Conservation (phyloP, 495 filamentous ascomycete genomes). For the Patellaria atrata region DNA sequence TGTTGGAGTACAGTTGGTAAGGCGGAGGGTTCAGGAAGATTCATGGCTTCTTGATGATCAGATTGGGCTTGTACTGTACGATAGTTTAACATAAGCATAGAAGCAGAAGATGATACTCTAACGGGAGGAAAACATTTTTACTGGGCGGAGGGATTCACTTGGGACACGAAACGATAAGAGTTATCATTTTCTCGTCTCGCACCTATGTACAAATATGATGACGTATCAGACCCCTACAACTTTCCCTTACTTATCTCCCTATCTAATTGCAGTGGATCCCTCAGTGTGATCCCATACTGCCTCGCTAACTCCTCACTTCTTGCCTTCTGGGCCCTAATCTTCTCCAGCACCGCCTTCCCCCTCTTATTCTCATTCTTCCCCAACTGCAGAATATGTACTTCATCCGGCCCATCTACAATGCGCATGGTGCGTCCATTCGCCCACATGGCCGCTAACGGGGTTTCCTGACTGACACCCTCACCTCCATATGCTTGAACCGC, state of each 20-base stretch:
- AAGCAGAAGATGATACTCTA: too few relatives aligned
- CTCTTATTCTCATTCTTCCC: slow-evolving; percentile 32
- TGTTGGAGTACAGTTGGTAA: too few relatives aligned
- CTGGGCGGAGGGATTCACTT: too few relatives aligned
- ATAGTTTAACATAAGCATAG: too few relatives aligned
- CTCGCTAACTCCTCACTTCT: slow-evolving; percentile 22
- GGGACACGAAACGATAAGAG: too few relatives aligned
- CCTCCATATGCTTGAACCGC: slow-evolving; percentile 32
- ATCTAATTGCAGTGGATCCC: slow-evolving; percentile 25
- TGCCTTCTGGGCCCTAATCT: slow-evolving; percentile 27
- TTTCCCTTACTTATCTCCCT: slow-evolving; percentile 16
- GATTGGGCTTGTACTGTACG: too few relatives aligned
- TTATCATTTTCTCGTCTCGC: too few relatives aligned
- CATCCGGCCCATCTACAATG: slow-evolving; percentile 30
- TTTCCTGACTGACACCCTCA: slow-evolving; percentile 27
- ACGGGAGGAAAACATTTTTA: too few relatives aligned
- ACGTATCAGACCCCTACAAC: too few relatives aligned
- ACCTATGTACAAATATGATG: too few relatives aligned
- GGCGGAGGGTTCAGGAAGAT: too few relatives aligned
- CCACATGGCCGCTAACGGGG: slow-evolving; percentile 23
- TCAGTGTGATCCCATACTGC: slow-evolving; percentile 25
- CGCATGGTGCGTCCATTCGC: slow-evolving; percentile 18
- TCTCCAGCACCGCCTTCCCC: slow-evolving; percentile 19
- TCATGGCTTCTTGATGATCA: too few relatives aligned
- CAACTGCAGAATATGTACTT: slow-evolving; percentile 30